Evolutionary conservation across 148 eudicot species (phyloP).

Genomic region (Arbutus unedo): DNA sequence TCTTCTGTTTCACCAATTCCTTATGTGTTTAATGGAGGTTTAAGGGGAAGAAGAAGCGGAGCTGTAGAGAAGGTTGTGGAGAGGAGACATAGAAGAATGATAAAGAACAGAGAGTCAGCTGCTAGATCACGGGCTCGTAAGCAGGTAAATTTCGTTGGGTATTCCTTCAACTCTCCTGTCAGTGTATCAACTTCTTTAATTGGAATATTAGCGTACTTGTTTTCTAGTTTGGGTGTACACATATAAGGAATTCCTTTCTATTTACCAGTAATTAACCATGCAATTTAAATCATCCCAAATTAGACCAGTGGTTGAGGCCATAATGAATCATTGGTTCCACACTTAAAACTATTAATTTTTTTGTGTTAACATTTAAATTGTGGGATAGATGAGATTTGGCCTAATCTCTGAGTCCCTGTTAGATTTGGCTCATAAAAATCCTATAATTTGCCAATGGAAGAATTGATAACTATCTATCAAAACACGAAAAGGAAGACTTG

Average conservation of each 20-base stretch:
- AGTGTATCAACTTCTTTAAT: neutral
- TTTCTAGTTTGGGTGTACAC: neutral
- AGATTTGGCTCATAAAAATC: neutral
- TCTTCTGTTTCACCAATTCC: slow-evolving; percentile 82
- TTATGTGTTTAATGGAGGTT: slow-evolving; percentile 64
- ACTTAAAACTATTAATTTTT: neutral
- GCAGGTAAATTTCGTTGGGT: slow-evolving; percentile 49
- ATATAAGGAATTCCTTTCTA: neutral
- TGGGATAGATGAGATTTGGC: neutral
- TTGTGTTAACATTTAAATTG: neutral
- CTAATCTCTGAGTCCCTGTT: neutral
- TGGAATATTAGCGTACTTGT: neutral
- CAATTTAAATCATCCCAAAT: neutral
- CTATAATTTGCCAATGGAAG: neutral
- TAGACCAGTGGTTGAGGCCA: neutral
- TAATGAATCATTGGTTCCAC: neutral
- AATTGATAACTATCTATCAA: neutral
- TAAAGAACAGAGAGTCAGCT: slow-evolving; percentile 92
- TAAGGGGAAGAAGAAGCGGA: slow-evolving; percentile 55
- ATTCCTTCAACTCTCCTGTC: neutral
- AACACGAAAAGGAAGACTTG: neutral
- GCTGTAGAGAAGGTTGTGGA: slow-evolving; percentile 87
- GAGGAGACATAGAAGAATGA: slow-evolving; percentile 91
- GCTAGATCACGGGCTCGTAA: slow-evolving; percentile 95
- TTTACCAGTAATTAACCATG: neutral